Percentiles rank a stretch among this genome's conserved stretches.
These are phyloP conservation scores for Psophocarpus tetragonolobus DNA, from an alignment of 306 rosid genomes.

Conservation along the genomic window DNA sequence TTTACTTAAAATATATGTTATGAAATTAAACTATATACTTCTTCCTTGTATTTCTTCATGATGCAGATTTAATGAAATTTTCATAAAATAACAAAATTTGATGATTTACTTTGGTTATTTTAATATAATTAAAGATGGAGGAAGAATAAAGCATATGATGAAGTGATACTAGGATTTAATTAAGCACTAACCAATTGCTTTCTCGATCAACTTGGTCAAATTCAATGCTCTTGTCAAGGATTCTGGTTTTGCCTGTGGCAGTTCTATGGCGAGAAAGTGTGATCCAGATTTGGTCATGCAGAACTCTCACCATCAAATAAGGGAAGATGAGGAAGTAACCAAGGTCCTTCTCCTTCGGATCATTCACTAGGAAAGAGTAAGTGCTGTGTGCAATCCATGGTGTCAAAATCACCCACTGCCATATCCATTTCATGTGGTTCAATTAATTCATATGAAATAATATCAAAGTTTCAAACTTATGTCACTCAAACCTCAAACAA, in stretches of 20 bases:
- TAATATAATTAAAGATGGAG: too few species aligned
- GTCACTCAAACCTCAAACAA: too few species aligned
- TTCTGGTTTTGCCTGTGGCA: slow-evolving; percentile 51
- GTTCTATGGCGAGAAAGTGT: slow-evolving; percentile 56
- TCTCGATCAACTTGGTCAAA: slow-evolving; percentile 77
- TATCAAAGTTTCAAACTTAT: too few species aligned
- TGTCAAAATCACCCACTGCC: slow-evolving; percentile 57
- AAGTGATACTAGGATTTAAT: too few species aligned
- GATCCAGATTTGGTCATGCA: slow-evolving; percentile 70
- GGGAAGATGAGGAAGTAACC: slow-evolving; percentile 54
- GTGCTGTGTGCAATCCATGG: slow-evolving; percentile 59
- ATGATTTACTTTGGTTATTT: too few species aligned
- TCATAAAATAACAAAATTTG: too few species aligned
- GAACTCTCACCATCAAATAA: slow-evolving; percentile 45
- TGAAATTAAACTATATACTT: too few species aligned
- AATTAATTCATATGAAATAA: not conserved
- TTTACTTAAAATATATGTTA: too few species aligned
- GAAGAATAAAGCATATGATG: too few species aligned
- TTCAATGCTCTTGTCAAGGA: slow-evolving; percentile 57
- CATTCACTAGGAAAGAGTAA: slow-evolving; percentile 35
- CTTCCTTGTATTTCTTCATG: too few species aligned
- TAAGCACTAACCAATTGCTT: slow-evolving; percentile 48
- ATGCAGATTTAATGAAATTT: too few species aligned
- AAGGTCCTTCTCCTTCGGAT: slow-evolving; percentile 38
- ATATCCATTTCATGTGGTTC: not conserved